A percentile compares a stretch with the other conserved stretches of the same genome.
Conservation (phyloP, 164 flowering plant species). For the Stephania cephalantha region DNA sequence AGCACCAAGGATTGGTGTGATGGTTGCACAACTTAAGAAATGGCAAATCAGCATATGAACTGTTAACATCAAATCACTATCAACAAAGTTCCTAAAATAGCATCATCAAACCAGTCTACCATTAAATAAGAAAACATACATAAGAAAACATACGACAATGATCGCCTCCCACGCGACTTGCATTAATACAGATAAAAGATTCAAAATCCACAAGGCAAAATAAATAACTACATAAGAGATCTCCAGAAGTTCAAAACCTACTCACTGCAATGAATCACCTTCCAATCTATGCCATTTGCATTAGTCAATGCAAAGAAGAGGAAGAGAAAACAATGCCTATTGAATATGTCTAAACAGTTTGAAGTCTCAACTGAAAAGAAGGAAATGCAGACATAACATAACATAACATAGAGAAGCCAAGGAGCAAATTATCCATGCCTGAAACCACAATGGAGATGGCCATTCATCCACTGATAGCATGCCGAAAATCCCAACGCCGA, state of each 20-base stretch:
- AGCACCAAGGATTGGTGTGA: too few relatives aligned
- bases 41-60: too few relatives aligned
- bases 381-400: background rate
- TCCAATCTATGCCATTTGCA: background rate
- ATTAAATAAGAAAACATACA: too few relatives aligned
- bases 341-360: background rate
- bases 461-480: background rate
- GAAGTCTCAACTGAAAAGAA: background rate
- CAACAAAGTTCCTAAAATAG: background rate
- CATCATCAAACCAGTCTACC: background rate
- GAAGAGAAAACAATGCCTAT: background rate
- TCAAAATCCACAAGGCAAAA: background rate
- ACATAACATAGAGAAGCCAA: background rate
- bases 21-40: too few relatives aligned
- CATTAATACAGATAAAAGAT: background rate
- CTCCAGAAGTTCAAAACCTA: background rate
- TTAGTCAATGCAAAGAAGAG: background rate
- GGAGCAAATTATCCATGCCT: background rate
- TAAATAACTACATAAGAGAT: background rate
- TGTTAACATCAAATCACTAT: too few relatives aligned
- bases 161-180: background rate
- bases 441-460: background rate
- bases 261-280: constrained; percentile 3
- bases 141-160: too few relatives aligned
- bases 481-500: background rate